Evolutionary conservation across 345 rosid species (phyloP), one percentile per base, ranked within the genome.

Genomic region (Firmiana major): DNA sequence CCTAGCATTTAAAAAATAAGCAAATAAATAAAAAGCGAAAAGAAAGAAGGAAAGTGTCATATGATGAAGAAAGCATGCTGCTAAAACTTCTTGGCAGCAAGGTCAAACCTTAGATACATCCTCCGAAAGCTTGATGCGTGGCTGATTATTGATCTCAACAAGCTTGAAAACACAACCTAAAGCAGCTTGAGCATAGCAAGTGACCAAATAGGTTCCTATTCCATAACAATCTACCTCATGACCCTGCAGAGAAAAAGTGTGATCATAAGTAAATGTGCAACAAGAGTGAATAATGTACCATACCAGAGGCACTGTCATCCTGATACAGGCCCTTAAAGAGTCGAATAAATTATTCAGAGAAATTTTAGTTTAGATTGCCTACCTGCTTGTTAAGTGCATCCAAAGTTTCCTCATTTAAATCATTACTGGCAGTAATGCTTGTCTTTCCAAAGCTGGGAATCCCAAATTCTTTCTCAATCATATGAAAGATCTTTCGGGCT

Each of bases 361-460:
- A 53, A 31, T 17, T 57, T 60, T 69, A 36, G 26, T 73, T 48
- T 75, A 46, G 49, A 51, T 73, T 38, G 63, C 58, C 77, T 77
- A 92, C 98, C 94, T 96, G 99, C 80, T 96, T 96, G 85, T 93
- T 96, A 71, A 96, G 75, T 64, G 98, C 99, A 80, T 96, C 99
- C 17, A 96, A 79, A 54, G 99, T 93, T 86, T 96, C 99, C 82
- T 96, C 98, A 38, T 96, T 96, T 65, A 96, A 89, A 85, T 96
- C 97, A 77, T 93, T 96, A 84, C 99, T 96, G 43, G 97, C 98
- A 78, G 98, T 90, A 71, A 96, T 91, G 62, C 77, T 75, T 75
- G 51, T 96, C 83, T 91, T 91, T 79, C 90, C 98, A 79, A 96
- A 96, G 69, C 86, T 90, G 19, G 81, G 75, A 48, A 92, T 81